phyloP scores from a whole-genome alignment of 306 rosid genomes.

The Cucurbita maxima region DNA sequence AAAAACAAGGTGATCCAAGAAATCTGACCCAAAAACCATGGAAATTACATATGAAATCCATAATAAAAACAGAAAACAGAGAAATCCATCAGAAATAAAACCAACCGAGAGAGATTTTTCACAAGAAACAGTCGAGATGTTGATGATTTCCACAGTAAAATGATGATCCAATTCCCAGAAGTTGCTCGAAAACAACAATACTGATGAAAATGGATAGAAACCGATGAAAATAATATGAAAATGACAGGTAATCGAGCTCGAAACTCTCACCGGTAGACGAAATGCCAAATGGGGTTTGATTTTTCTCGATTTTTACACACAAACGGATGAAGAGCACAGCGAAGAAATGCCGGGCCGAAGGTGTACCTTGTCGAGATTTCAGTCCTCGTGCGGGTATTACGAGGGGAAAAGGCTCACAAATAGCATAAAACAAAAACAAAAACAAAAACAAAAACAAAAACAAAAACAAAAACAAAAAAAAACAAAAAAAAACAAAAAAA shows the following conservation, averaged over 20 bases:
- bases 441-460: no score
- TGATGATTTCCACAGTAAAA: not conserved
- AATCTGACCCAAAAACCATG: not conserved
- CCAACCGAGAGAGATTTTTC: not conserved
- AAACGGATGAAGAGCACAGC: not conserved
- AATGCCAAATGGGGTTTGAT: not conserved
- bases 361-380: not conserved
- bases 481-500: no score
- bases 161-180: not conserved
- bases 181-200: not conserved
- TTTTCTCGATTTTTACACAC: not conserved
- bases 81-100: not conserved
- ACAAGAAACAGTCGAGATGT: not conserved
- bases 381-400: not conserved
- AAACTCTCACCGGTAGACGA: constrained; percentile 4
- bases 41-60: not conserved
- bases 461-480: no score
- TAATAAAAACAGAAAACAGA: not conserved
- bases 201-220: not conserved
- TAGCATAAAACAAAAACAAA: no score
- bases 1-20: not conserved
- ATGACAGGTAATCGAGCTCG: not conserved
- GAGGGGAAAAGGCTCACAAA: no score
- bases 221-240: not conserved
- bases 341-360: not conserved